Percentiles rank a stretch among this genome's conserved stretches.
Evolutionary conservation across 2,329 filamentous ascomycete species (phyloP).

Genomic region (Sporothrix sp.): DNA sequence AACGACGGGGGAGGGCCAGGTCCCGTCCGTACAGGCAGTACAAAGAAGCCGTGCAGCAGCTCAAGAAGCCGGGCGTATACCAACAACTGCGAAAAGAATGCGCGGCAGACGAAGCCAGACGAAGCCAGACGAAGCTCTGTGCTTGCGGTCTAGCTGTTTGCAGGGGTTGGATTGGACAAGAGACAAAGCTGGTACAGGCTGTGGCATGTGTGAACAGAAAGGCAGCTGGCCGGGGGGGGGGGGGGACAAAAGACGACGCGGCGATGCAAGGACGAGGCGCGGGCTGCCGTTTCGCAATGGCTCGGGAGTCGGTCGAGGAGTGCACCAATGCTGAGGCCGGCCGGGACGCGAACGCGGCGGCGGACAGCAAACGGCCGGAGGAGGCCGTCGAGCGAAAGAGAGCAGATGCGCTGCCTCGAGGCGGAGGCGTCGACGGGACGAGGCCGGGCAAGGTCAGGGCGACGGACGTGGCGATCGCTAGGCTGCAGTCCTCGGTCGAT

Average conservation of each 20-base stretch:
- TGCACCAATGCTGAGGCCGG: neutral
- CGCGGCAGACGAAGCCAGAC: conserved; percentile 43
- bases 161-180: neutral
- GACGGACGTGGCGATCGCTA: neutral
- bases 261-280: too few relatives aligned
- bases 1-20: conserved; percentile 8
- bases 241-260: too few relatives aligned
- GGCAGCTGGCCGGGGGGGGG: neutral
- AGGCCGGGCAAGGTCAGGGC: neutral
- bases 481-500: neutral
- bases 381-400: too few relatives aligned
- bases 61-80: too few relatives aligned
- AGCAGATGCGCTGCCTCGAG: neutral
- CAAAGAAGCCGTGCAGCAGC: too few relatives aligned
- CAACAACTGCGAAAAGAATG: neutral
- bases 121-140: conserved; percentile 63
- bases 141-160: conserved; percentile 37
- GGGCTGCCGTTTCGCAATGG: too few relatives aligned
- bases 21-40: too few relatives aligned
- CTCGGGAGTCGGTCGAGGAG: neutral
- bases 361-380: too few relatives aligned
- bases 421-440: neutral
- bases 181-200: conserved; percentile 5
- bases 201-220: neutral
- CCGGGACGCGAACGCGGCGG: too few relatives aligned